These are phyloP conservation scores for Ambrosia artemisiifolia DNA, from an alignment of 129 eudicot genomes.

Conservation along the genomic window DNA sequence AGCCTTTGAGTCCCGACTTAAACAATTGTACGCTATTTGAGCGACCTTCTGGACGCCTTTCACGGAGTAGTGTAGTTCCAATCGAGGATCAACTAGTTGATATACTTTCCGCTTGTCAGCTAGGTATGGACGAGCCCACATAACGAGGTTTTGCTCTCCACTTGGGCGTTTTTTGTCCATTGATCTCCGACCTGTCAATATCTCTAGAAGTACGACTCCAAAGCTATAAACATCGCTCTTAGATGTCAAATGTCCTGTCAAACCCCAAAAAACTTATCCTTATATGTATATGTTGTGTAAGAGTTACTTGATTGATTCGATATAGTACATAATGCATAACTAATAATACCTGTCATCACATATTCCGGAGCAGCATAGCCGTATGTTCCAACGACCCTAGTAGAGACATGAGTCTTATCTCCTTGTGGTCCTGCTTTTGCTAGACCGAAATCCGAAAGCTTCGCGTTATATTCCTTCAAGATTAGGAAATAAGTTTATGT, in stretches of 20 bases:
- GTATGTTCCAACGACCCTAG: conserved; percentile 91
- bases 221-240: conserved; percentile 93
- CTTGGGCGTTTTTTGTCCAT: conserved; percentile 94
- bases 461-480: conserved; percentile 77
- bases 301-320: too few relatives aligned
- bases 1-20: conserved; percentile 77
- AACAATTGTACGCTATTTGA: conserved; percentile 73
- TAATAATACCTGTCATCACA: conserved; percentile 81
- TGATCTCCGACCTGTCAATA: conserved; percentile 84
- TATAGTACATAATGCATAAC: neutral
- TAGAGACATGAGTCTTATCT: conserved; percentile 93
- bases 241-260: conserved; percentile 81
- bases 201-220: conserved; percentile 90
- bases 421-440: conserved; percentile 99
- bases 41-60: conserved; percentile 84
- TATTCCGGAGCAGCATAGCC: conserved; percentile 99
- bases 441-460: conserved; percentile 96
- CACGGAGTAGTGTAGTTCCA: conserved; percentile 80
- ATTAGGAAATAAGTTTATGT: neutral
- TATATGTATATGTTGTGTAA: neutral
- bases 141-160: conserved; percentile 92
- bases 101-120: conserved; percentile 76
- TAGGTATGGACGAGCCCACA: conserved; percentile 91
- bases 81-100: conserved; percentile 85
- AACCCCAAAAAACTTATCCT: neutral